Evolutionary conservation across 2,329 filamentous ascomycete species (phyloP), one percentile per base, ranked within the genome.

Genomic region (Alternaria novae-zelandiae): DNA sequence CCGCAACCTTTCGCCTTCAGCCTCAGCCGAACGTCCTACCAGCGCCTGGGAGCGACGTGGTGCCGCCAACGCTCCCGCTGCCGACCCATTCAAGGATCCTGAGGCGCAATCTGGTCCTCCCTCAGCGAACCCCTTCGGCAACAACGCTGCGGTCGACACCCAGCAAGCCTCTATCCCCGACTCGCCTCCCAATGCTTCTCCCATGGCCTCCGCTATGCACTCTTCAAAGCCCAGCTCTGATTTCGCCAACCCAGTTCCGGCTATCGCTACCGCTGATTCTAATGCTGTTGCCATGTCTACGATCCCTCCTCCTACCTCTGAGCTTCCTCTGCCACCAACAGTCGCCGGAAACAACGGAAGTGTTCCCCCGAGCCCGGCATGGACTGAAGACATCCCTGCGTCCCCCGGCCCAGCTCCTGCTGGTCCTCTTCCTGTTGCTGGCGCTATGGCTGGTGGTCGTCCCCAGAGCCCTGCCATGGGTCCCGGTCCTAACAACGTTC

Each of bases 51-150:
- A 83, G 62, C 73, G 75, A 53, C 79, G 74, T 57, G 77, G 77
- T 54, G 77, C 79, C 53, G 61, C 73, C 44, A 79, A 78, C 61
- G 76, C 77, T 12, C 71, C 81, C 41, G 81, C 83, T 55, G 84
- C 89, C 63, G 93, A 96, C 76, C 93, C 92, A 20, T 96, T 96
- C 78, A 89, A 87, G 54, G 71, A 74, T 21, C 70, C 72, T n/a
- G 70, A 71, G n/a, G 65, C 77, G 23, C 80, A 78, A 57, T 70
- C 73, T n/a, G 70, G 64, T 45, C 64, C 89, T 73, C 51, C 68
- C 28, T 64, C 70, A 45, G 53, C 64, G 36, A 93, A 96, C 77
- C 93, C 92, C 11, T 79, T 81, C 54, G 72, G 72, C 41, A 79
- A 79, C 69, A 73, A 77, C 43, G 79, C 80, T 28, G 77, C 78